Evolutionary conservation across 2,329 filamentous ascomycete species (phyloP).

Genomic region (Diplodia seriata): DNA sequence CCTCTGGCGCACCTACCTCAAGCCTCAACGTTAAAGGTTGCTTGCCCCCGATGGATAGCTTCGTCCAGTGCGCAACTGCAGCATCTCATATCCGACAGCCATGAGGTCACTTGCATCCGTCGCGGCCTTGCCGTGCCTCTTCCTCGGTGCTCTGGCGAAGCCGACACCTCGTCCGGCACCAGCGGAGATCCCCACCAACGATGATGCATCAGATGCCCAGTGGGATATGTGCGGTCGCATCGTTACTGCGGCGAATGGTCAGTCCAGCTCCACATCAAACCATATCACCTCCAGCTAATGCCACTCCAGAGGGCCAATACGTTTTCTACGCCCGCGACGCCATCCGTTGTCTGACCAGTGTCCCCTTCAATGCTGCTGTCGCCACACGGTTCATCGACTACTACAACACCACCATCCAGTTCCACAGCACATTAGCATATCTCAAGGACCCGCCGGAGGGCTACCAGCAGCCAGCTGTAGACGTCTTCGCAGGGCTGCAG

Average conservation of each 20-base stretch:
- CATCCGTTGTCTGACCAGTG: conserved; percentile 52
- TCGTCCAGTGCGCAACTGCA: not conserved
- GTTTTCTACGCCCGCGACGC: conserved; percentile 40
- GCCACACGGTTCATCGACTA: conserved; percentile 55
- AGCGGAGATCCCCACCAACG: not conserved
- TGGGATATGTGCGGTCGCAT: not conserved
- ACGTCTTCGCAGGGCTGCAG: conserved; percentile 42
- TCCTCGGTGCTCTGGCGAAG: not conserved
- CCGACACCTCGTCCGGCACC: not conserved
- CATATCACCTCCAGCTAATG: not conserved
- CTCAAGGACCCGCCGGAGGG: conserved; percentile 50
- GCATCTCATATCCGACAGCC: not conserved
- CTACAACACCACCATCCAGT: conserved; percentile 54
- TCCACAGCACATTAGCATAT: conserved; percentile 54
- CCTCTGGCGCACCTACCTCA: not conserved
- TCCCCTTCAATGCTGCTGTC: conserved; percentile 56
- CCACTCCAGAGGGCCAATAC: not conserved
- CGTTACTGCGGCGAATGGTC: not conserved
- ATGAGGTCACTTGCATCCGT: not conserved
- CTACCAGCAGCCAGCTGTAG: conserved; percentile 52
- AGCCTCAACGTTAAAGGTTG: not conserved
- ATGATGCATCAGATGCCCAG: not conserved
- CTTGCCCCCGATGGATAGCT: not conserved
- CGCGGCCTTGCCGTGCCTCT: not conserved
- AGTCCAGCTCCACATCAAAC: not conserved